phyloP scores from a whole-genome alignment of 768 basidiomycete species.

The Hygrocybe coccinea region DNA sequence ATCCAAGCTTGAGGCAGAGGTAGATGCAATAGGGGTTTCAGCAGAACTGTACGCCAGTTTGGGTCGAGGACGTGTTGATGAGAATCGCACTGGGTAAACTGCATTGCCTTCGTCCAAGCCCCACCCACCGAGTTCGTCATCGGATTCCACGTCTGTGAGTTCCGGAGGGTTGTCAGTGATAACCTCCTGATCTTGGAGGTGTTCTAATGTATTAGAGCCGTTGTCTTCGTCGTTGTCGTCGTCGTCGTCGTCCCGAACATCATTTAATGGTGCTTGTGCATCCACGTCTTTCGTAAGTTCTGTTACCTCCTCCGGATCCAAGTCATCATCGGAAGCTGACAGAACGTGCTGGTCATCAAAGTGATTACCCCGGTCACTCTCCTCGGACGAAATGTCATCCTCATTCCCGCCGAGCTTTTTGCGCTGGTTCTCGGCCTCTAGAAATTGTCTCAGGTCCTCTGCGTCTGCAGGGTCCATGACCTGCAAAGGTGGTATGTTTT shows the following conservation, averaged over 20 bases:
- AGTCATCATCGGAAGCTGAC: neutral
- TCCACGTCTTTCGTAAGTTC: neutral
- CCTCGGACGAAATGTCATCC: constrained; percentile 35
- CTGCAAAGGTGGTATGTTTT: constrained; percentile 41
- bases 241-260: neutral
- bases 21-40: too few species aligned
- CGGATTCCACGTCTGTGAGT: neutral
- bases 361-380: constrained; percentile 1
- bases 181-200: neutral
- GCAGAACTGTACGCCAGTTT: too few species aligned
- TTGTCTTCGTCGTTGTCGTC: neutral
- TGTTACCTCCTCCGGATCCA: neutral
- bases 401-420: constrained; percentile 46
- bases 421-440: constrained; percentile 56
- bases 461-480: constrained; percentile 48
- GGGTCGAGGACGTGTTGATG: too few species aligned
- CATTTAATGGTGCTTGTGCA: neutral
- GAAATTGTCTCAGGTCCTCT: constrained; percentile 59
- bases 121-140: constrained; percentile 5
- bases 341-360: constrained; percentile 3
- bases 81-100: neutral
- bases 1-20: too few species aligned
- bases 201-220: neutral
- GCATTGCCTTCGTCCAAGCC: constrained; percentile 4
- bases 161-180: neutral